Evolutionary conservation across 106 monocot species (phyloP), one percentile per base, ranked within the genome.

Genomic region (Platanthera guangdongensis): DNA sequence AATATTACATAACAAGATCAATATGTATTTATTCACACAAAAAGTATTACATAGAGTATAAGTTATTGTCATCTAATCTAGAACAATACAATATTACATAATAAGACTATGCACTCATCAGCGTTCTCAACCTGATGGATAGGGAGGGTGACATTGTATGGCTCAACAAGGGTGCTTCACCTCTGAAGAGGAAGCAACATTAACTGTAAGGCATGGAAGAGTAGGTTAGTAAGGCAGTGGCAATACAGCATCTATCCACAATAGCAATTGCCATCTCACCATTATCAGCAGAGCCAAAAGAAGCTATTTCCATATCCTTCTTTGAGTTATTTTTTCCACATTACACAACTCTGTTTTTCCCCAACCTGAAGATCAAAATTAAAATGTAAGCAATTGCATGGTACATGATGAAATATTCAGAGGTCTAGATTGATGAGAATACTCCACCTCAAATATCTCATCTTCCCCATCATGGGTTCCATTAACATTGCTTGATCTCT

Each of bases 191-290:
- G n/a, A n/a, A n/a, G n/a, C 25, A 25, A 25, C 25, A 2, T 21
- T 59, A 74, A 51, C 73, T 74, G 63, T 30, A 79, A 48, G 9
- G 14, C 50, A 64, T 70, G 13, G 47, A 70, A 45, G 70, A 28
- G 3, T 22, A 65, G n/a, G 65, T 65, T 65, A 65, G 30, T 4
- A 15, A 48, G 12, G 46, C 3, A 47, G 6, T 14, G 16, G 5
- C 47, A 47, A 15, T 16, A 47, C 7, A 47, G 1, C 0, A 25
- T 70, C 47, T 25, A 70, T 47, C 47, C 45, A 70, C n/a, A n/a
- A 47, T n/a, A 47, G 30, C 12, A 70, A 47, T n/a, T 45, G 21
- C 3, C 52, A 54, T 51, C 32, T 71, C 74, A 79, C 79, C 79
- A n/a, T 73, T 51, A 73, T 72, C 57, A 72, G 72, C 48, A 54